Evolutionary conservation across 306 rosid species (phyloP).

Genomic region (Pueraria montana): DNA sequence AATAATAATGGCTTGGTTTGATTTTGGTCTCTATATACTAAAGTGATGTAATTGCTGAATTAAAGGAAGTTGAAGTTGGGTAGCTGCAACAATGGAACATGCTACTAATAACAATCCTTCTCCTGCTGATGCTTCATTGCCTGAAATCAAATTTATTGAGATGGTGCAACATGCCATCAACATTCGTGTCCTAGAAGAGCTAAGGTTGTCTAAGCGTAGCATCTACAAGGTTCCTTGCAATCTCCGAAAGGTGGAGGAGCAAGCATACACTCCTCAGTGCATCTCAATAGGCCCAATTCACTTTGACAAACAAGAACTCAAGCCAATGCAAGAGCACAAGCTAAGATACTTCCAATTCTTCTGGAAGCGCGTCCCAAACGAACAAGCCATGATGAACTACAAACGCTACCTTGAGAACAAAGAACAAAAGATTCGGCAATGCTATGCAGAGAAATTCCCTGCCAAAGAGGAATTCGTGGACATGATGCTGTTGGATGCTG

Average conservation of each 20-base stretch:
- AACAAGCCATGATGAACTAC: too few species aligned
- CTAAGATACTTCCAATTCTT: constrained; percentile 38
- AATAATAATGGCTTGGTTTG: not conserved
- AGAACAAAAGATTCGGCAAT: too few species aligned
- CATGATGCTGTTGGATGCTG: too few species aligned
- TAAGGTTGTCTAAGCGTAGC: not conserved
- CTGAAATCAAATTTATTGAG: not conserved
- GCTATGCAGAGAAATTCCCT: too few species aligned
- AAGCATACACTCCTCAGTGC: constrained; percentile 63
- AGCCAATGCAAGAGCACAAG: constrained; percentile 56
- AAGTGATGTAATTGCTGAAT: not conserved
- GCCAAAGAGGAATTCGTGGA: too few species aligned
- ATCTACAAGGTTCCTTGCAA: constrained; percentile 58
- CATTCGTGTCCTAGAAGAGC: not conserved
- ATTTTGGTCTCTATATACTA: not conserved
- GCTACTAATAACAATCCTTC: not conserved
- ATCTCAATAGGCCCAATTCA: constrained; percentile 69
- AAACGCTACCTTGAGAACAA: too few species aligned
- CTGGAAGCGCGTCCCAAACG: not conserved
- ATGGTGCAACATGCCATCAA: constrained; percentile 36
- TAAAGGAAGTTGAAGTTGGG: not conserved
- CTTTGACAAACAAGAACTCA: not conserved
- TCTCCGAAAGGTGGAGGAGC: constrained; percentile 45
- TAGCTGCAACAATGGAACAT: constrained; percentile 16
- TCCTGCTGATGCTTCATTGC: not conserved